Conservation (phyloP, 257 asterid species). For the Lycium ferocissimum region DNA sequence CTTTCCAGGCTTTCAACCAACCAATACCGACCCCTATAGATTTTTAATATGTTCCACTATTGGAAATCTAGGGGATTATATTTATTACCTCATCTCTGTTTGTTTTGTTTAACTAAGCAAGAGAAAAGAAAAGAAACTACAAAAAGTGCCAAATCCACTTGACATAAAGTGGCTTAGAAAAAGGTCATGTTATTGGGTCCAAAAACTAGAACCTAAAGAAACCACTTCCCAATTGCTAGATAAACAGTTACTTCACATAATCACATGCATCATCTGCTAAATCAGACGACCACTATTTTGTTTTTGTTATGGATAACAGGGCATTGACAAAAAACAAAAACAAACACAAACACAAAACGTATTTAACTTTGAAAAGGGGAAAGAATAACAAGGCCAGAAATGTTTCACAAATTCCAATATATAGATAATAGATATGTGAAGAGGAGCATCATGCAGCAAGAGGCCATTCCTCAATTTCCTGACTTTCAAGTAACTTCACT, state of each 20-base stretch:
- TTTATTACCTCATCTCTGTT: no score
- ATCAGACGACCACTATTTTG: neutral
- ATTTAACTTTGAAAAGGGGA: neutral
- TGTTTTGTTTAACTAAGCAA: no score
- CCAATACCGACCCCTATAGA: neutral
- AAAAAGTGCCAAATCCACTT: constrained; percentile 24
- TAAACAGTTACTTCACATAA: neutral
- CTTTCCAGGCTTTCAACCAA: neutral
- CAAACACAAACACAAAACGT: neutral
- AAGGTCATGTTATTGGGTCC: constrained; percentile 17
- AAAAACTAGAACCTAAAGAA: constrained; percentile 16
- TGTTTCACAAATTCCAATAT: neutral
- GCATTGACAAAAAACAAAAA: neutral
- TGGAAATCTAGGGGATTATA: neutral
- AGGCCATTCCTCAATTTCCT: neutral
- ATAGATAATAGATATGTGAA: neutral
- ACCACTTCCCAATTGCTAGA: neutral
- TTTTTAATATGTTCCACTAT: neutral
- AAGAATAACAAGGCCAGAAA: neutral
- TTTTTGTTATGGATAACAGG: neutral
- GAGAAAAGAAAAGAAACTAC: no score
- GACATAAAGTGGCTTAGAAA: constrained; percentile 6
- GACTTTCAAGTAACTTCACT: neutral
- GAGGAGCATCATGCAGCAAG: neutral
- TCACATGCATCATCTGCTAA: neutral